Base-by-base conservation (phyloP, 164 flowering plant species). In the Stephania yunnanensis region DNA sequence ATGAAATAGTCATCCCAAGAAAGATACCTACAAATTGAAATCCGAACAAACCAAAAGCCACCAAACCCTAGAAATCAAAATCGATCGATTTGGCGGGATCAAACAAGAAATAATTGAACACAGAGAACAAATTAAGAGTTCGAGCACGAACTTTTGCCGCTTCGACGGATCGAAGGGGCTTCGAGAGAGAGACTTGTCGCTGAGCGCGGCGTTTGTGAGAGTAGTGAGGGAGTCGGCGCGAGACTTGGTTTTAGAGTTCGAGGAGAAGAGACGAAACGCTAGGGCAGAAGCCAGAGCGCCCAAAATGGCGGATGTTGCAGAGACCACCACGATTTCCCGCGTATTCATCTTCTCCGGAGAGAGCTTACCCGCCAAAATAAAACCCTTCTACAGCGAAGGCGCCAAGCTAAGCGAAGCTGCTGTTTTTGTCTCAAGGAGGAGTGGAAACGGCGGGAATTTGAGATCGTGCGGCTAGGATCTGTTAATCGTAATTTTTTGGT, bases 1-100 rank as follows among this genome's bases (percentile, higher is more conserved):
- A 95, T 90, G 78, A 95, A 95, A 80, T 95, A 95, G 74, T 94
- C 98, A 80, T 94, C 98, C 97, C 98, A 92, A 9, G 98, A 87
- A 79, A 94, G 81, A 78, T 89, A 94, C 61, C 98, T 94, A 83
- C 69, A 55, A 25, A 25, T 25, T 25, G 25, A 25, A 25, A 58
- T 58, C 63, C 61, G 1, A 9, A 44, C 19, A 55, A 55, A 8
- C 31, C 15, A 71, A 69, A n/a, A 19, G 7, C 12, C 25, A 11
- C 42, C 42, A 30, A 29, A 20, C 68, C 22, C 25, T 25, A 19
- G 36, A 17, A 42, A 48, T 48, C 7, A 25, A 55, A 8, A 50
- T 20, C 45, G 20, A 66, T 50, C 58, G 46, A 70, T 22, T 29
- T 50, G 55, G 10, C 53, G 6, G 50, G 0, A 71, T 3, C 63